Evolutionary conservation across 148 eudicot species (phyloP).

Genomic region (Bassia scoparia): DNA sequence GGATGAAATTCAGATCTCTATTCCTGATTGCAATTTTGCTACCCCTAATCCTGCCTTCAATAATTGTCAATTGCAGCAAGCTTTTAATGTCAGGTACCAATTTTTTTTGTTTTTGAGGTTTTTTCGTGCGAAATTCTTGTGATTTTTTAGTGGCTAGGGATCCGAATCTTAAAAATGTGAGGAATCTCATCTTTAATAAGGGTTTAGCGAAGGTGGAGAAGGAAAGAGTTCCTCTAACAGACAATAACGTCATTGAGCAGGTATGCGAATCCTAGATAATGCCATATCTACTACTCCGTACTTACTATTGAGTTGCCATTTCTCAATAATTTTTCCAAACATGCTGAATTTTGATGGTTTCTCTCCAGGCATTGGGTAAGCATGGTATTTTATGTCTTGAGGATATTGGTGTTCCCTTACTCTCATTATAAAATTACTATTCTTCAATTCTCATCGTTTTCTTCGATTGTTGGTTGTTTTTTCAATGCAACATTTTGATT

Average conservation of each 20-base stretch:
- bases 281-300: neutral
- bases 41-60: constrained; percentile 44
- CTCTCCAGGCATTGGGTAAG: constrained; percentile 58
- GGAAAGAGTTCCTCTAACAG: constrained; percentile 65
- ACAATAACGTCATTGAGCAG: constrained; percentile 84
- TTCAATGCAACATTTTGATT: too few species aligned
- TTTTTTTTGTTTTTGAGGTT: neutral
- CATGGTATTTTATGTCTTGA: constrained; percentile 64
- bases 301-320: neutral
- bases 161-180: constrained; percentile 63
- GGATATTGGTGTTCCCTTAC: too few species aligned
- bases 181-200: constrained; percentile 82
- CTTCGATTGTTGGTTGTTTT: too few species aligned
- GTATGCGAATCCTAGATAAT: constrained; percentile 26
- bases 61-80: constrained; percentile 46
- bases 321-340: neutral
- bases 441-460: too few species aligned
- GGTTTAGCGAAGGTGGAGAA: constrained; percentile 51
- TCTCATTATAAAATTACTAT: too few species aligned
- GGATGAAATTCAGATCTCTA: constrained; percentile 44
- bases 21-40: constrained; percentile 44
- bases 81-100: constrained; percentile 48
- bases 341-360: neutral
- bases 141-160: constrained; percentile 27
- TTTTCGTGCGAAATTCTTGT: neutral